Percentiles rank a stretch among this genome's conserved stretches.
Conservation (phyloP, 208 protist species). For the Trypanosoma rangeli region DNA sequence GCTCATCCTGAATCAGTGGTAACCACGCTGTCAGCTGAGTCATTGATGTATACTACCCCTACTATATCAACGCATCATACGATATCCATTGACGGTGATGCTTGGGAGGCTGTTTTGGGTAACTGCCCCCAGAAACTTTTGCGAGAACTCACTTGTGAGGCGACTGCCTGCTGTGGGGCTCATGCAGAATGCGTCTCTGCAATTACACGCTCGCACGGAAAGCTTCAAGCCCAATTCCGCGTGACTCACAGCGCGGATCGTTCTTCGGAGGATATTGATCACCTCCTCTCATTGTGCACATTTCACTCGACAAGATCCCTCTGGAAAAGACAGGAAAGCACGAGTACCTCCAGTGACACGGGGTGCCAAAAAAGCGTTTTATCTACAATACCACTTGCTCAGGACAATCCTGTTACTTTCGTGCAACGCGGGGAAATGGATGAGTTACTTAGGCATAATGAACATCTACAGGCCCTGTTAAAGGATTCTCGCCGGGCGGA, state of each 20-base stretch:
- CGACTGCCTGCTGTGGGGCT: slow-evolving; percentile 17
- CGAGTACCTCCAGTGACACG: neutral
- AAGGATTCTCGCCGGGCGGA: neutral
- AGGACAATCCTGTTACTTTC: neutral
- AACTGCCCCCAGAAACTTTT: slow-evolving; percentile 10
- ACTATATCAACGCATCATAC: slow-evolving; percentile 5
- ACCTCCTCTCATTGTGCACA: neutral
- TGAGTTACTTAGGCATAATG: neutral
- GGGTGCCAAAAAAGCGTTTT: neutral
- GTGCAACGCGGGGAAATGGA: neutral
- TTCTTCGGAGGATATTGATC: neutral
- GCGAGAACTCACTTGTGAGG: slow-evolving; percentile 21
- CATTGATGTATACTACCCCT: neutral
- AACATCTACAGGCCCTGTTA: neutral
- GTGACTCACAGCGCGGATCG: neutral
- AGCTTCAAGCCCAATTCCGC: neutral
- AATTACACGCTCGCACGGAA: slow-evolving; percentile 11
- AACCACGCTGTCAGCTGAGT: neutral
- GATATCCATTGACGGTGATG: slow-evolving; percentile 24
- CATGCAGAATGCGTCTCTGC: slow-evolving; percentile 9
- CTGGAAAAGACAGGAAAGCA: neutral
- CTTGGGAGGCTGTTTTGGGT: slow-evolving; percentile 12
- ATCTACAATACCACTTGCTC: neutral
- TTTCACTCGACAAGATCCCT: neutral
- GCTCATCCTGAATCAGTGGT: neutral